Evolutionary conservation across 768 basidiomycete species (phyloP), one percentile per base, ranked within the genome.

Genomic region (Coprinopsis marcescibilis): DNA sequence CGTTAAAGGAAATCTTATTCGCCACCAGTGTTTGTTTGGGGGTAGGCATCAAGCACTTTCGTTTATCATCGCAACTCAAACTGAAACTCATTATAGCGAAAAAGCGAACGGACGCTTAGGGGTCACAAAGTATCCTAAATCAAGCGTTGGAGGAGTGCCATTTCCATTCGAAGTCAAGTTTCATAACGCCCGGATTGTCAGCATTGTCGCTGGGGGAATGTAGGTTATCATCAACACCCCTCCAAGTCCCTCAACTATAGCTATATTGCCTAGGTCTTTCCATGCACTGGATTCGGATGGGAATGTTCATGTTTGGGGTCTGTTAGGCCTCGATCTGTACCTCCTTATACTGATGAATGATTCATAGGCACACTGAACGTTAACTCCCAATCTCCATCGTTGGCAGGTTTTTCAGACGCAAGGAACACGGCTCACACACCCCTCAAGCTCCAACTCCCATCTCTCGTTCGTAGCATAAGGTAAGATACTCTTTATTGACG

Each of bases 161-260:
- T 80, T 74, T 56, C 91, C 91, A 1, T 64, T 72, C 2, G 74
- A 78, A 51, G 69, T 93, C 34, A 65, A 62, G 33, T 69, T 91
- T 37, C 77, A 78, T 12, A 74, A 73, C 25, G 73, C 67, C 14
- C 76, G 79, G 11, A 76, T 92, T 46, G 86, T 93, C 30, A 77
- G 70, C 50, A 67, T 94, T 33, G 76, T 79, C 32, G 87, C 90
- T 0, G 84, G 88, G 15, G 92, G 92, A 58, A 91, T 86, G 90
- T 88, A 57, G 4, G 30, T 25, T 35, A 25, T 39, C n/a, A 23
- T 46, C 19, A 46, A 25, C 14, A 42, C 10, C 38, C 39, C 34
- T 34, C 38, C 17, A 14, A 38, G 19, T 40, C 30, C 26, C 50
- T 43, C 20, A 24, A 38, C 40, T 41, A 37, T 49, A 39, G 32